Base-by-base conservation (phyloP, 257 asterid genomes). In the Misopates orontium region DNA sequence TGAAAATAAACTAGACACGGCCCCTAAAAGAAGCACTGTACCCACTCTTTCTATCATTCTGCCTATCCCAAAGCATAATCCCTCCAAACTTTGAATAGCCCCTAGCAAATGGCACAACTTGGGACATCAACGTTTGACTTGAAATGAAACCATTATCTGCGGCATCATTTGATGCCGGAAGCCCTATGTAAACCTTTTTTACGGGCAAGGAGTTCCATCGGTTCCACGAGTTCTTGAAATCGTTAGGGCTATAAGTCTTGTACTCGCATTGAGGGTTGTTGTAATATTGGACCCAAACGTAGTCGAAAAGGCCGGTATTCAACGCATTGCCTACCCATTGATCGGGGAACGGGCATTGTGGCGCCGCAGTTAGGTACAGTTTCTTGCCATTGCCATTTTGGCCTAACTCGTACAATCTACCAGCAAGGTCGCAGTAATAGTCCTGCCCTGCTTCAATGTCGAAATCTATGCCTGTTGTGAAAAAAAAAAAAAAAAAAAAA, bases 291-390 rank as follows among this genome's bases (percentile, higher is more conserved):
- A 75, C 62, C 69, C 72, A 58, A 1, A 76, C 84, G 4, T 62
- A 73, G 72, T 80, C 80, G 63, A 80, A 77, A 4, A 80, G 67
- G 1, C 80, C 82, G 1, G 85, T 80, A 22, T 67, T 58, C 1
- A 80, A 74, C 0, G 85, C 85, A 4, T 60, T 64, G 4, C 80
- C 79, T 4, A 73, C 14, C 44, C 53, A 68, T 23, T 59, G 55
- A 71, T 83, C 89, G 1, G 84, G 89, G 41, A 77, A 80, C 2
- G 84, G 86, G 72, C 84, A 78, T 39, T 83, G 84, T 4, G 86
- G 84, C 9, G 89, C 86, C 12, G 82, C 86, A 4, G 70, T 83
- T 31, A 83, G 60, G 75, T 83, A 78, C 22, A 80, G 80, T 69
- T 83, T 75, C 78, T 67, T 79, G 8, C 81, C 85, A 12, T 16